Conservation (phyloP, 306 rosid species). For the Inga leiocalycina region DNA sequence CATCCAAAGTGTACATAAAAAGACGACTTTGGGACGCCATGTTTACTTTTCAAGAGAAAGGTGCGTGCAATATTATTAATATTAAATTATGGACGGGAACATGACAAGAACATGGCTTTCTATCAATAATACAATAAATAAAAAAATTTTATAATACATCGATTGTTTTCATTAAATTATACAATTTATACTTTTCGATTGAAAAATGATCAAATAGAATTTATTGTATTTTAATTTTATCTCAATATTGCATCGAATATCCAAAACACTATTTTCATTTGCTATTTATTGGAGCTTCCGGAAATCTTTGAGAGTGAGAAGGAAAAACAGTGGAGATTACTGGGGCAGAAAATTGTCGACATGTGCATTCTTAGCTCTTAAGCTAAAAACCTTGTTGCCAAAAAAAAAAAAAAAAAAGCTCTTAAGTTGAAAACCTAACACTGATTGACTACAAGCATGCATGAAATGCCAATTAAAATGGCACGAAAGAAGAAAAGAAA, state of each 20-base stretch:
- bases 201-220: too few relatives aligned
- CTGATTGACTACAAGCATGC: background rate
- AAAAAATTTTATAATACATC: too few relatives aligned
- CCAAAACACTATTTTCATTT: background rate
- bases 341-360: background rate
- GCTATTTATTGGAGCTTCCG: background rate
- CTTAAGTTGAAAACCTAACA: background rate
- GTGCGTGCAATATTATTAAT: background rate
- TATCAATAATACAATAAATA: too few relatives aligned
- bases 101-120: background rate
- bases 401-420: too few relatives aligned
- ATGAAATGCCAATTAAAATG: background rate
- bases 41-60: background rate
- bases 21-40: background rate
- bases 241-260: background rate
- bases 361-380: background rate
- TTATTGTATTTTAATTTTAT: too few relatives aligned
- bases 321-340: background rate
- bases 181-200: too few relatives aligned
- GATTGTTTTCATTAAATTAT: too few relatives aligned
- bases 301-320: background rate
- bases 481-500: background rate
- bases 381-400: too few relatives aligned
- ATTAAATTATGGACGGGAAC: background rate
- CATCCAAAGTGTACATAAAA: background rate